These are phyloP conservation scores for Phytopythium boreale DNA, from an alignment of 352 stramenopile genomes.

Conservation along the genomic window DNA sequence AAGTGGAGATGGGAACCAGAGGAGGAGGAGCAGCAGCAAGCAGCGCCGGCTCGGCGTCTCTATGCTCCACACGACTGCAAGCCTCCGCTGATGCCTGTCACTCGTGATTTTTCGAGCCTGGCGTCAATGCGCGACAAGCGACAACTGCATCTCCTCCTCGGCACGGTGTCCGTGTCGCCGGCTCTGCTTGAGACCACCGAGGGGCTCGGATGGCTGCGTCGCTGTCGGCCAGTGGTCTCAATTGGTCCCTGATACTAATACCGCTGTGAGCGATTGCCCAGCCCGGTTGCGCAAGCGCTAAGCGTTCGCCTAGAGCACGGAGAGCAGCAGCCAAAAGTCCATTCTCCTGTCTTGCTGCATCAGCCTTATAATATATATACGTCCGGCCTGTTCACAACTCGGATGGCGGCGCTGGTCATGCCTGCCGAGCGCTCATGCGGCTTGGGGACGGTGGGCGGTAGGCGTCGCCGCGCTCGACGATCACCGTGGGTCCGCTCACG, in stretches of 20 bases:
- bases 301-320: too few relatives aligned
- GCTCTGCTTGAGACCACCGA: too few relatives aligned
- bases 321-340: not conserved
- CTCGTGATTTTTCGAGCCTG: too few relatives aligned
- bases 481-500: conserved; percentile 11
- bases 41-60: not conserved
- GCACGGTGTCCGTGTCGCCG: not conserved
- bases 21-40: not conserved
- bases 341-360: not conserved
- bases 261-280: too few relatives aligned
- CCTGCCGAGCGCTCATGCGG: conserved; percentile 12
- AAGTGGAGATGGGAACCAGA: conserved; percentile 4
- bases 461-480: conserved; percentile 33
- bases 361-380: not conserved
- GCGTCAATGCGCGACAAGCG: not conserved
- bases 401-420: not conserved
- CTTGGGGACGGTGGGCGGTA: conserved; percentile 34
- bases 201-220: too few relatives aligned
- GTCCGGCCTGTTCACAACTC: too few relatives aligned
- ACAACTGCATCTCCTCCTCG: not conserved
- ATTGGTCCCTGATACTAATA: too few relatives aligned
- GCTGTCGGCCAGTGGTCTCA: too few relatives aligned
- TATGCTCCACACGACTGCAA: not conserved
- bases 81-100: too few relatives aligned
- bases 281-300: too few relatives aligned